Conservation (phyloP, 352 stramenopile species). For the Globisporangium solare region DNA sequence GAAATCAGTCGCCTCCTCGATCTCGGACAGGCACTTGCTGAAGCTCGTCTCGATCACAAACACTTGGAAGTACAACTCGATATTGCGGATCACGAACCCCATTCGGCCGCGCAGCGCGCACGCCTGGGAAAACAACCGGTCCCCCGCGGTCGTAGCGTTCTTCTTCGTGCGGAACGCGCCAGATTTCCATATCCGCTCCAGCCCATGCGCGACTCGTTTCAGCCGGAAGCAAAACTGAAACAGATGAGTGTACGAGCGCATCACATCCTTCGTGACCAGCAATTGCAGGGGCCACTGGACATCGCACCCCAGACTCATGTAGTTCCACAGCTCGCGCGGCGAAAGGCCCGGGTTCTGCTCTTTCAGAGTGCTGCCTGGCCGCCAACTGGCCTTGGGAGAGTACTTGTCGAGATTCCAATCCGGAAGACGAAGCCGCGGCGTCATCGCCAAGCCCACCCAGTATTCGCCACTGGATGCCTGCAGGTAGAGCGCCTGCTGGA, state of each 20-base stretch:
- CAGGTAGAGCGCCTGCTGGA: slow-evolving; percentile 38
- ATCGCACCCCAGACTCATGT: slow-evolving; percentile 41
- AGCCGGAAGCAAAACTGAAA: slow-evolving; percentile 81
- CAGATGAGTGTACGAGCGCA: slow-evolving; percentile 59
- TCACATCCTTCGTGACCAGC: slow-evolving; percentile 44
- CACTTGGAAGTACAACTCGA: slow-evolving; percentile 75
- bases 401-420: slow-evolving; percentile 60
- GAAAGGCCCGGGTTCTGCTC: slow-evolving; percentile 33
- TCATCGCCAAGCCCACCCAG: slow-evolving; percentile 50
- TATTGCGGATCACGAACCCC: slow-evolving; percentile 69
- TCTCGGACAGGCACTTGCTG: slow-evolving; percentile 45
- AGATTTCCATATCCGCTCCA: slow-evolving; percentile 67
- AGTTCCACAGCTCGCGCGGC: slow-evolving; percentile 55
- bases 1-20: slow-evolving; percentile 49
- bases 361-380: slow-evolving; percentile 20
- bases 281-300: slow-evolving; percentile 67
- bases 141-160: slow-evolving; percentile 3
- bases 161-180: slow-evolving; percentile 26
- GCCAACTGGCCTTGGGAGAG: slow-evolving; percentile 28
- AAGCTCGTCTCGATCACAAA: slow-evolving; percentile 72
- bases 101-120: slow-evolving; percentile 54
- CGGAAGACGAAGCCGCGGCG: slow-evolving; percentile 24
- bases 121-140: slow-evolving; percentile 11
- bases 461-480: slow-evolving; percentile 37
- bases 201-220: slow-evolving; percentile 61